Evolutionary conservation across 371 early-diverging fungal species (phyloP), one percentile per base, ranked within the genome.

Genomic region (Parasitella parasitica): DNA sequence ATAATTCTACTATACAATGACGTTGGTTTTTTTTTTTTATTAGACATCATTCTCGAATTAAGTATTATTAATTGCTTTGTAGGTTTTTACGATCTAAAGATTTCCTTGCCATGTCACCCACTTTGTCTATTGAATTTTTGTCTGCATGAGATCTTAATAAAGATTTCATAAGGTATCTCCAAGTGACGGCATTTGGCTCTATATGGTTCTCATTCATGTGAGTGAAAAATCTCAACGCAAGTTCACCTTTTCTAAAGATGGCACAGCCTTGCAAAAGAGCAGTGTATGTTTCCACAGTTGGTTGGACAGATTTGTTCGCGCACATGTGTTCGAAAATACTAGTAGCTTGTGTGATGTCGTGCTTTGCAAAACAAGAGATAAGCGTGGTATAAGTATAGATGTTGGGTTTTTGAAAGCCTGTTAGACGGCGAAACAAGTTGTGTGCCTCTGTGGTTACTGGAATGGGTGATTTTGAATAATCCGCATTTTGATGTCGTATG

Each of bases 371-470:
- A 22, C 77, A 77, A 37, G 80, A 64, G 49, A 80, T 80, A 27
- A 80, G 64, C 8, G 77, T 75, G 59, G 77, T 75, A 70, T 80
- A 80, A 15, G 69, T 80, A 61, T 75, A 80, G 13, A 65, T 72
- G 48, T 80, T 72, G 12, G 80, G 80, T 20, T 72, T 48, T 30
- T 71, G 64, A 55, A 66, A 76, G 8, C 72, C 74, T n/a, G 76
- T 78, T 64, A 78, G 37, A 24, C 70, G 62, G 39, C 65, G 66
- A 54, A 78, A 78, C 8, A 78, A 48, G 16, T 60, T 35, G 22
- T 72, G 66, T 18, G 79, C 71, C 46, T 71, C 69, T 13, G 69
- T 61, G 6, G 75, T 64, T 20, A 27, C 37, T 22, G 67, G 67
- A 36, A 53, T 59, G 37, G 59, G 37, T 18, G 59, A 52, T 54